These are phyloP conservation scores for cucumber (Cucumis sativus) DNA, from an alignment of 306 rosid species.

Conservation along the genomic window DNA sequence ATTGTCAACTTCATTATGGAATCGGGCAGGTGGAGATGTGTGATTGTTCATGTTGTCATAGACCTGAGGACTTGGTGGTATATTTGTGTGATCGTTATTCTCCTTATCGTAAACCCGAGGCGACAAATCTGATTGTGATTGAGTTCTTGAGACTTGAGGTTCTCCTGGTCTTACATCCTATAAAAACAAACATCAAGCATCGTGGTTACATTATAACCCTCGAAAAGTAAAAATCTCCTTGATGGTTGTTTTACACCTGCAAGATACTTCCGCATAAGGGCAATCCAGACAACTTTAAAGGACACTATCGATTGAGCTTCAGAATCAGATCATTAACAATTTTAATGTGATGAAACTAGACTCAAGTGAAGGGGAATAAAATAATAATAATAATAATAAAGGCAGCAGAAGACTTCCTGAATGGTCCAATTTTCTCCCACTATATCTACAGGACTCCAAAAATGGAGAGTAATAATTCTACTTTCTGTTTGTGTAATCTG, in stretches of 20 bases:
- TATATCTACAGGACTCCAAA: not conserved
- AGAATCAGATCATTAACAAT: not conserved
- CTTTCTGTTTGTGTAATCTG: not conserved
- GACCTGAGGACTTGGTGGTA: conserved; percentile 7
- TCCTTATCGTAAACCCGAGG: conserved; percentile 24
- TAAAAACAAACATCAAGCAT: conserved; percentile 22
- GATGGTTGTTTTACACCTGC: not conserved
- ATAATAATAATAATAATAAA: not conserved
- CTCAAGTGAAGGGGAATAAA: not conserved
- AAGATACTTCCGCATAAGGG: not conserved
- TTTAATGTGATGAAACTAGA: not conserved
- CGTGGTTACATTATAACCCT: not conserved
- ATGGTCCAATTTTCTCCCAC: not conserved
- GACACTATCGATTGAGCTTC: not conserved
- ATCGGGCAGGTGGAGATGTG: conserved; percentile 35
- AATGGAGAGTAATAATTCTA: not conserved
- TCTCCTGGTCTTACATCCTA: conserved; percentile 59
- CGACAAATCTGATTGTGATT: conserved; percentile 36
- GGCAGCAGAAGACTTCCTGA: not conserved
- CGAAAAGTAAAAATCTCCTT: not conserved
- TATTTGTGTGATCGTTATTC: not conserved
- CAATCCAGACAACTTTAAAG: not conserved
- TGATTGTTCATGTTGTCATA: conserved; percentile 19
- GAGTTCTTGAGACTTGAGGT: conserved; percentile 25
- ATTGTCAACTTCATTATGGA: conserved; percentile 33